Percentiles rank a stretch among this genome's conserved stretches.
Conservation (phyloP, 2,329 filamentous ascomycete genomes). For the Sarocladiaceae sp. region DNA sequence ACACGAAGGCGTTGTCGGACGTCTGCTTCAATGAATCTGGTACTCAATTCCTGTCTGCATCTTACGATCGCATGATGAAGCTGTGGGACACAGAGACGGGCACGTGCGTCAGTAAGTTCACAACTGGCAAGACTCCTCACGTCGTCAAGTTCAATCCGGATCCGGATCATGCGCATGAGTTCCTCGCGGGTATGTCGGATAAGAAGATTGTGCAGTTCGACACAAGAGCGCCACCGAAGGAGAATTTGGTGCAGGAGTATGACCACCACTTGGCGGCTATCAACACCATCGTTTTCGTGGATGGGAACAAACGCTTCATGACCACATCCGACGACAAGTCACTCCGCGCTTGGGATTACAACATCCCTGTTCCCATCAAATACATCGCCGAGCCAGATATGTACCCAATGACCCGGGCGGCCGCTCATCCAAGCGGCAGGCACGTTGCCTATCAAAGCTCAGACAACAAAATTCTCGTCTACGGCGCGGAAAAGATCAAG, state of each 20-base stretch:
- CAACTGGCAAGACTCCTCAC: conserved; percentile 91
- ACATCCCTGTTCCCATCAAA: conserved; percentile 97
- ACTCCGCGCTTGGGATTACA: conserved; percentile 95
- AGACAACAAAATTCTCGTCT: conserved; percentile 96
- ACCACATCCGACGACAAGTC: conserved; percentile 97
- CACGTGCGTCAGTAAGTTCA: conserved; percentile 81
- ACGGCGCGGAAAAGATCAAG: conserved; percentile 91
- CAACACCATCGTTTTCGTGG: conserved; percentile 96
- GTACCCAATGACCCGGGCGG: conserved; percentile 88
- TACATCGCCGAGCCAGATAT: conserved; percentile 97
- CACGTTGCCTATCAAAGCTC: conserved; percentile 90
- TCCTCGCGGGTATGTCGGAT: conserved; percentile 94
- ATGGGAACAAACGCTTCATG: conserved; percentile 92
- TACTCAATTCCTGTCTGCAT: conserved; percentile 82
- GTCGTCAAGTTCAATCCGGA: conserved; percentile 91
- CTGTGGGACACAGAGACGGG: conserved; percentile 98
- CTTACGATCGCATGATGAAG: conserved; percentile 94
- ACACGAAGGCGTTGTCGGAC: conserved; percentile 86
- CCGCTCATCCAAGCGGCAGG: conserved; percentile 83
- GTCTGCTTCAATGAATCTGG: conserved; percentile 81
- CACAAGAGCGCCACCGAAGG: conserved; percentile 57
- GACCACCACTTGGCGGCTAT: conserved; percentile 97
- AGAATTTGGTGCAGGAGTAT: conserved; percentile 90
- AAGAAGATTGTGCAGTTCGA: conserved; percentile 99
- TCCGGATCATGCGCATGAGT: conserved; percentile 74